Conservation (phyloP, 257 asterid species). For the Plantago elongata region DNA sequence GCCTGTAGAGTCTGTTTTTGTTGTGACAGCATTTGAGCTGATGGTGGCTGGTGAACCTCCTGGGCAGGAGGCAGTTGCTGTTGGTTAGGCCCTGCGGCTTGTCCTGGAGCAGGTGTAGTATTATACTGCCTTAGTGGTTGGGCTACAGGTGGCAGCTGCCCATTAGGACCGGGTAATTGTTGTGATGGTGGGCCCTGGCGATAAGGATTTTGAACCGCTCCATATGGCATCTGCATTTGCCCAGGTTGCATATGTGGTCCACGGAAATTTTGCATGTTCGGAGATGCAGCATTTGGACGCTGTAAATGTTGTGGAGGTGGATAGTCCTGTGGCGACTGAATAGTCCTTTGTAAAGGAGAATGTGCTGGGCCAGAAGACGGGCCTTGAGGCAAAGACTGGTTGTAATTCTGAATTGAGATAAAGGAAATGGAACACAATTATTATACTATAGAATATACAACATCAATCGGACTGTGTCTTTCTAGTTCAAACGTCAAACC, state of each 20-base stretch:
- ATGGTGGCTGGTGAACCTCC: slow-evolving; percentile 64
- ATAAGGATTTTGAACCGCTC: slow-evolving; percentile 42
- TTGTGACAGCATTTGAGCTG: slow-evolving; percentile 89
- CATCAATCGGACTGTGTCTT: background rate
- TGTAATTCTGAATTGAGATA: slow-evolving; percentile 25
- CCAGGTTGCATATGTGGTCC: slow-evolving; percentile 47
- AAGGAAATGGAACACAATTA: slow-evolving; percentile 11
- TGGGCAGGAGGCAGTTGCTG: slow-evolving; percentile 41
- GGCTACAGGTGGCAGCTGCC: slow-evolving; percentile 42
- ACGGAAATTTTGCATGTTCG: slow-evolving; percentile 42
- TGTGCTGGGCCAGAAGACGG: slow-evolving; percentile 37
- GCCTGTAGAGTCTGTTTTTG: slow-evolving; percentile 93
- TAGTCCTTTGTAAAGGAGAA: slow-evolving; percentile 55
- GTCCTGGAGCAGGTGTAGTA: slow-evolving; percentile 40
- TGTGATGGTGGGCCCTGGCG: slow-evolving; percentile 45
- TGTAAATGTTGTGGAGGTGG: slow-evolving; percentile 44
- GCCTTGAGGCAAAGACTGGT: slow-evolving; percentile 36
- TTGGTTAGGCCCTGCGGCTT: slow-evolving; percentile 44
- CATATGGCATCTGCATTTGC: slow-evolving; percentile 41
- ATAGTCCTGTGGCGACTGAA: slow-evolving; percentile 46
- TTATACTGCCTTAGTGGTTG: slow-evolving; percentile 53
- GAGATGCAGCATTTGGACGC: slow-evolving; percentile 36
- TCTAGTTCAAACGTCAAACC: slow-evolving; percentile 34
- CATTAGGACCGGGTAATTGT: slow-evolving; percentile 37
- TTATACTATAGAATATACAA: background rate